Evolutionary conservation across 2,329 filamentous ascomycete genomes (phyloP), one percentile per base, ranked within the genome.

Genomic region (Stemphylium beticola): DNA sequence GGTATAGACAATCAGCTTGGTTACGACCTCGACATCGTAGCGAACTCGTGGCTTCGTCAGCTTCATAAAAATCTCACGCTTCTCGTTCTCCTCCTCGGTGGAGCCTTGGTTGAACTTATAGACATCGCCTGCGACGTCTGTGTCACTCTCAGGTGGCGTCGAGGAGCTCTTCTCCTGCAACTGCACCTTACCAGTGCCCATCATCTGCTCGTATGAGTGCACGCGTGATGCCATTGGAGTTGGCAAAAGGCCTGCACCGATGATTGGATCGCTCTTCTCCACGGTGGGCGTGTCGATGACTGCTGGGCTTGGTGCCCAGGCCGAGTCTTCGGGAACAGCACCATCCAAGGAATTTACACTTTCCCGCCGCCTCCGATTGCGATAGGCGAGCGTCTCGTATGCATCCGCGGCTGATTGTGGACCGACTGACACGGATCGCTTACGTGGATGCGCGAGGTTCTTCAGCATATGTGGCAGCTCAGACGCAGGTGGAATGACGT

Each of bases 1-100:
- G 55, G 89, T 85, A 78, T 99, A 99, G 20, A 99, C 92, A 66
- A 99, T 90, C 57, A 99, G 77, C 78, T 97, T 98, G 4, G 95
- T 98, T 33, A 99, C 90, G 34, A 99, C 93, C 76, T 99, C 95
- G n/a, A 98, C 93, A 76, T 99, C 95, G 71, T 98, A 99, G 65
- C 93, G 83, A 55, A 97, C 93, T 63, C 95, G 86, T 43, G 95
- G 92, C 77, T 89, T 91, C 60, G 92, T 88, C 50, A 98, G 82
- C 71, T 84, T 86, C 39, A 87, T 89, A 75, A 98, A 97, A 74
- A 98, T 88, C 72, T 96, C 90, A 64, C 74, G 62, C 37, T 76
- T 73, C 55, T 78, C 75, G 11, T 71, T 72, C 41, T 75, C 69
- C 49, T 76, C 73, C 4, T 73, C 72, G 2, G 43, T 62, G 1